Evolutionary conservation across 257 asterid genomes (phyloP).

Genomic region (Craterostigma plantagineum): DNA sequence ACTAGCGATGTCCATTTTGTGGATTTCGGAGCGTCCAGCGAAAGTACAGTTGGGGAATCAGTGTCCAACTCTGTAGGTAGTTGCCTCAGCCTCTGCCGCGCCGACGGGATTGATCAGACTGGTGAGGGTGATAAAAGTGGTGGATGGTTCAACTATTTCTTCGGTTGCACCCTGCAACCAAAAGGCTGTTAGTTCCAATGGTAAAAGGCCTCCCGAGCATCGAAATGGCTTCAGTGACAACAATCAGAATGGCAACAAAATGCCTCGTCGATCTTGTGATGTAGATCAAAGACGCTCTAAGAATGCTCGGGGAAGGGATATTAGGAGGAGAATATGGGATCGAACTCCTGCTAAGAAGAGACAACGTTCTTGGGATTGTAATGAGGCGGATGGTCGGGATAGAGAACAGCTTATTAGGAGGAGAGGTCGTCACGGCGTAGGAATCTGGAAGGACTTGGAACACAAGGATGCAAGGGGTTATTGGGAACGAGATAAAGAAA

Average conservation of each 20-base stretch:
- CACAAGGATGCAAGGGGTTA: constrained; percentile 55
- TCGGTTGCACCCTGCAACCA: constrained; percentile 3
- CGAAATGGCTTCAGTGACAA: constrained; percentile 14
- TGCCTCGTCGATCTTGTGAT: constrained; percentile 13
- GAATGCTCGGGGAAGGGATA: constrained; percentile 26
- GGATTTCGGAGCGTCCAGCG: constrained; percentile 20
- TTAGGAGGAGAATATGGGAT: constrained; percentile 27
- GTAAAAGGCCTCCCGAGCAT: constrained; percentile 10
- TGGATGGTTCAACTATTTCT: constrained; percentile 12
- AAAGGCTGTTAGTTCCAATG: constrained; percentile 14
- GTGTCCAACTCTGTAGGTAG: constrained; percentile 12
- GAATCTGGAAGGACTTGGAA: constrained; percentile 46
- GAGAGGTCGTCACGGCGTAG: constrained; percentile 29
- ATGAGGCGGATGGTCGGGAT: constrained; percentile 29
- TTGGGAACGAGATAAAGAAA: constrained; percentile 87
- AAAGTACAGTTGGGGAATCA: constrained; percentile 8
- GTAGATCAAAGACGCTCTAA: constrained; percentile 25
- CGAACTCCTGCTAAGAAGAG: constrained; percentile 51
- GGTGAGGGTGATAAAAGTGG: constrained; percentile 43
- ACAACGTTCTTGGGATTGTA: constrained; percentile 34
- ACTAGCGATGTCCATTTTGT: constrained; percentile 48
- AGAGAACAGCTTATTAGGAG: no score
- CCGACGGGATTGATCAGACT: constrained; percentile 64
- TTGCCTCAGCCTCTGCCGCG: constrained; percentile 35
- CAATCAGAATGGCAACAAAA: constrained; percentile 12